Percentiles rank a stretch among this genome's conserved stretches.
phyloP scores from a whole-genome alignment of 805 yeast genomes.

The Hanseniaspora nectarophila region DNA sequence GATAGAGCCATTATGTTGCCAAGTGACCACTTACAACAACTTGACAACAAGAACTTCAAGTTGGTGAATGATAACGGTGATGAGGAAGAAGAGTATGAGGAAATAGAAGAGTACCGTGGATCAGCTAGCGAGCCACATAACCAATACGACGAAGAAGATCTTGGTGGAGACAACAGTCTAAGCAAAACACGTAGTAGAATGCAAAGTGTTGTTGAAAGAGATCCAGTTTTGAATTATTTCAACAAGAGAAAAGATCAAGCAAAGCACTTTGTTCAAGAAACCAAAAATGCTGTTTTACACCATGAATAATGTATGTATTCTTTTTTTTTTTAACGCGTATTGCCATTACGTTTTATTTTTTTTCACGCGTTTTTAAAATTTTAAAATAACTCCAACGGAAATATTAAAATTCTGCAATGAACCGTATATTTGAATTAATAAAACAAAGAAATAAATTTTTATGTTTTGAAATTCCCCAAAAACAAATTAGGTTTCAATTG shows the following conservation, averaged over 20 bases:
- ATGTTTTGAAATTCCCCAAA: too few species aligned
- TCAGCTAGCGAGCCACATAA: too few species aligned
- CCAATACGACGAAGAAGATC: conserved; percentile 2
- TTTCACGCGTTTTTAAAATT: not conserved
- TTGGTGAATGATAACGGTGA: not conserved
- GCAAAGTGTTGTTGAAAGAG: conserved; percentile 16
- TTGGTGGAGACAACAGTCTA: conserved; percentile 1
- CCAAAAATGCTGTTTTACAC: conserved; percentile 11
- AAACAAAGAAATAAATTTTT: too few species aligned
- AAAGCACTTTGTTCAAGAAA: conserved; percentile 10
- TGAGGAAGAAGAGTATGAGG: conserved; percentile 6
- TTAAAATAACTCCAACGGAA: not conserved
- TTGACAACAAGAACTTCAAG: conserved; percentile 31
- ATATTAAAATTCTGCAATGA: not conserved
- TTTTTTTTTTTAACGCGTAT: not conserved
- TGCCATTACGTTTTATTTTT: not conserved
- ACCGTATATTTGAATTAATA: too few species aligned
- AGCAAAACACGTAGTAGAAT: not conserved
- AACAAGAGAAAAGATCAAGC: conserved; percentile 17
- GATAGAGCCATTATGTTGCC: conserved; percentile 91
- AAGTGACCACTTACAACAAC: conserved; percentile 47
- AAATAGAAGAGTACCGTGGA: not conserved
- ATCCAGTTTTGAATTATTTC: conserved; percentile 25
- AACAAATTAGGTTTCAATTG: too few species aligned
- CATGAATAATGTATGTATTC: not conserved